Evolutionary conservation across 805 yeast genomes (phyloP), one percentile per base, ranked within the genome.

Genomic region (Yarrowia hollandica): DNA sequence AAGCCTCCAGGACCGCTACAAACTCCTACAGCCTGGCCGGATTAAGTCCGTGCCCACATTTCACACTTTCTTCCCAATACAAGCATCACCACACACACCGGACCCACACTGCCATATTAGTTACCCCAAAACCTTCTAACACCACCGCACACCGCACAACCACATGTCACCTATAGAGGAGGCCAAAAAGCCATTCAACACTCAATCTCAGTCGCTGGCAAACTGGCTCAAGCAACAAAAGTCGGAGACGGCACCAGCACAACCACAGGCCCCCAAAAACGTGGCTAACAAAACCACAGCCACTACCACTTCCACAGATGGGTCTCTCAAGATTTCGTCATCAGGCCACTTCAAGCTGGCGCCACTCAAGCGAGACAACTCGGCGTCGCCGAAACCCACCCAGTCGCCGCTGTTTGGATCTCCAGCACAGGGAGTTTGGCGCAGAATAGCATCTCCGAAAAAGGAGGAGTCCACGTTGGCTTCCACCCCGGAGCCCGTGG

Each of bases 331-430:
- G 19, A 37, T 52, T 5, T 52, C 58, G 11, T 52, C 58, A 5
- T 52, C 58, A 4, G 58, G 58, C 44, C 58, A 52, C 35, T 52
- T 52, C 44, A 52, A 52, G 58, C 44, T 52, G 58, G 44, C 58
- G 12, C 58, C 58, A 5, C 44, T 52, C 35, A 52, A 52, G 35
- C 33, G 58, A 3, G 58, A 52, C 33, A 37, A 26, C 42, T 52
- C 44, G 34, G 35, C 44, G 19, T 52, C 58, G 9, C 58, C 58
- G 14, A 52, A 52, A 7, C 34, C 58, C 33, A 35, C 58, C 33
- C 58, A 52, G 35, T 35, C 44, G 25, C 58, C 58, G 18, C 35
- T 37, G 22, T 35, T 52, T 35, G 44, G 34, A 5, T 25, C 44
- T 4, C 44, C 58, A 4, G 25, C 58, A 2, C 55, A 48, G 30